Base-by-base conservation (phyloP, 2,329 filamentous ascomycete species). In the Corinectria fuckeliana region DNA sequence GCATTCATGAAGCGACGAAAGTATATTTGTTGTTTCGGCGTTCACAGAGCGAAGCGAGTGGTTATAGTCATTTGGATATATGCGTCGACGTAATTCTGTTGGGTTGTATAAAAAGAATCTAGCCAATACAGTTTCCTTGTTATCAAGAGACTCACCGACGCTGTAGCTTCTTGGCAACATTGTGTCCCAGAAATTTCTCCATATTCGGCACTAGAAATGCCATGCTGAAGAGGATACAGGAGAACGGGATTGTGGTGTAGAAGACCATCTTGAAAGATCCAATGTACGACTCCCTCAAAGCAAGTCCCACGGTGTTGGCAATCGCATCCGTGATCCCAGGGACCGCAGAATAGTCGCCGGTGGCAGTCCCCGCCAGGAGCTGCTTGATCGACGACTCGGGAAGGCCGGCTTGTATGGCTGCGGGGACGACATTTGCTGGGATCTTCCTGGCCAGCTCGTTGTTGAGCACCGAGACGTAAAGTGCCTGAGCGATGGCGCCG, bases 131-230 rank as follows among this genome's bases (percentile, higher is more conserved):
- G 23, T 44, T 47, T 28, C 20, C 18, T 20, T 21, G 5, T 39
- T 47, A 6, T 11, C 9, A n/a, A n/a, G 21, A 41, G 25, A 8
- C 30, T 48, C 7, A 55, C n/a, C 32, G 42, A 10, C 50, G 9
- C 18, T 79, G 77, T 48, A 82, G 69, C 60, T 74, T 79, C 71
- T 78, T 78, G 7, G 78, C 78, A 11, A 82, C 79, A 53, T 80
- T 78, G 57, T 77, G 71, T 3, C 75, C 79, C 42, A 81, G 66
- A 63, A 74, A 80, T 34, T 76, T 71, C 63, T 80, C 78, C 39
- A 81, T 75, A 60, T 81, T 77, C 25, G 78, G 78, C 23, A 74
- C 71, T 10, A 80, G 61, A n/a, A 76, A 60, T 5, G 78, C 71
- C 16, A 73, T 72, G 34, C 74, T 60, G 7, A 80, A 65, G 10